These are phyloP conservation scores for Aspergillus bertholletiae DNA, from an alignment of 495 filamentous ascomycete species.

Conservation along the genomic window DNA sequence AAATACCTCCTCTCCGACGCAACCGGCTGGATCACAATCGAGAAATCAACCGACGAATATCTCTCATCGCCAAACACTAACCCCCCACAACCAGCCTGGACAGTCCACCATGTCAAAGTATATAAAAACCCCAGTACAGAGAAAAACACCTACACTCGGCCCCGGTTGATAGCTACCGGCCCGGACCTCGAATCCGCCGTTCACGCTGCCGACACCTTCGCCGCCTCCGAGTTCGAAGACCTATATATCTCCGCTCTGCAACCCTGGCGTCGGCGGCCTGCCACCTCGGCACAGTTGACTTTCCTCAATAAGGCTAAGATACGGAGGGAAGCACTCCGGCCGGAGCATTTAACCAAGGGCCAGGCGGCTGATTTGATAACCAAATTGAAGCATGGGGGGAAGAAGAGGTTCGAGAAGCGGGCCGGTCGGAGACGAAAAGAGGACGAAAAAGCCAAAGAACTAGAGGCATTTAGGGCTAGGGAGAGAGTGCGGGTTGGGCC, in stretches of 20 bases:
- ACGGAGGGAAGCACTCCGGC: conserved; percentile 50
- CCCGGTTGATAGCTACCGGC: conserved; percentile 59
- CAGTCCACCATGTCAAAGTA: conserved; percentile 31
- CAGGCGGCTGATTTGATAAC: conserved; percentile 90
- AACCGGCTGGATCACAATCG: conserved; percentile 56
- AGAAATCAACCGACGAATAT: conserved; percentile 23
- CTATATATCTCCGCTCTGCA: conserved; percentile 54
- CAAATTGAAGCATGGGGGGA: conserved; percentile 79
- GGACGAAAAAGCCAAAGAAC: conserved; percentile 31
- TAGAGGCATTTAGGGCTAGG: conserved; percentile 34
- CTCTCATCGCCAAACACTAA: not conserved
- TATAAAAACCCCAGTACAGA: conserved; percentile 24
- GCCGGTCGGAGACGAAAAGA: conserved; percentile 35
- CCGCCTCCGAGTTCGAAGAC: conserved; percentile 55
- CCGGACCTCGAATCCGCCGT: conserved; percentile 66
- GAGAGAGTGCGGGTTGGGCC: conserved; percentile 65
- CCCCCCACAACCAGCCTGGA: conserved; percentile 10
- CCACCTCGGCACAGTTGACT: conserved; percentile 65
- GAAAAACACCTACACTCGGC: conserved; percentile 49
- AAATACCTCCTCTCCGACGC: conserved; percentile 61
- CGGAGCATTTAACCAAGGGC: conserved; percentile 66
- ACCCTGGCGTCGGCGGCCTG: conserved; percentile 63
- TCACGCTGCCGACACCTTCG: conserved; percentile 80
- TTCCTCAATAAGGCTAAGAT: conserved; percentile 67
- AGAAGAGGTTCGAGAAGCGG: conserved; percentile 58